A percentile compares a stretch with the other conserved stretches of the same genome.
Conservation (phyloP, 2,329 filamentous ascomycete species). For the Apiospora saccharicola region DNA sequence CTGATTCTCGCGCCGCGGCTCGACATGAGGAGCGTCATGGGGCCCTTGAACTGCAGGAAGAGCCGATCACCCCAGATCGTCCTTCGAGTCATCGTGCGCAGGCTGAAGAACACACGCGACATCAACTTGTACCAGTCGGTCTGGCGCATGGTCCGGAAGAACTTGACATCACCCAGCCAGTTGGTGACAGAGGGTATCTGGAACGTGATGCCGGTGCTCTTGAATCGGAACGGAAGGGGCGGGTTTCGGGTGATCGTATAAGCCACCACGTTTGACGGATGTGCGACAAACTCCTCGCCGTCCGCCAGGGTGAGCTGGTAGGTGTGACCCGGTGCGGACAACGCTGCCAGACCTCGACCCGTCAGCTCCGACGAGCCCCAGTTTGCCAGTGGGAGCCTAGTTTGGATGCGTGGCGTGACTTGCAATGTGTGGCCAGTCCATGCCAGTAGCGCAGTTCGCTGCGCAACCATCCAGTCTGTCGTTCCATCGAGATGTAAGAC, state of each 20-base stretch:
- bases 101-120: slow-evolving; percentile 67
- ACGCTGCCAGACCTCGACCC: slow-evolving; percentile 83
- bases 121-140: slow-evolving; percentile 77
- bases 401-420: slow-evolving; percentile 78
- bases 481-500: slow-evolving; percentile 91
- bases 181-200: slow-evolving; percentile 77
- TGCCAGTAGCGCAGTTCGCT: slow-evolving; percentile 87
- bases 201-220: slow-evolving; percentile 76
- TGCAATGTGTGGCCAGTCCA: slow-evolving; percentile 92
- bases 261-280: slow-evolving; percentile 90
- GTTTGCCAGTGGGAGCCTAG: slow-evolving; percentile 77
- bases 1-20: slow-evolving; percentile 81
- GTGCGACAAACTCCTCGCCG: slow-evolving; percentile 89
- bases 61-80: slow-evolving; percentile 94
- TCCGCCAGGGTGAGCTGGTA: slow-evolving; percentile 83
- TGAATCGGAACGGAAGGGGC: slow-evolving; percentile 87
- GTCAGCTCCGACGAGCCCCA: slow-evolving; percentile 93
- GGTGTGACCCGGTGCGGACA: slow-evolving; percentile 87
- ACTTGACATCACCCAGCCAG: slow-evolving; percentile 73
- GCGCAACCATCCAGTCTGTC: slow-evolving; percentile 92
- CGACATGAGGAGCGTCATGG: slow-evolving; percentile 85
- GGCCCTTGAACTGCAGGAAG: slow-evolving; percentile 89
- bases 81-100: slow-evolving; percentile 79
- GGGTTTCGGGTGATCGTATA: slow-evolving; percentile 79
- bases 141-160: slow-evolving; percentile 75